Percentiles rank a stretch among this genome's conserved stretches.
phyloP scores from a whole-genome alignment of 208 protist genomes.

The Acanthamoeba castellanii region DNA sequence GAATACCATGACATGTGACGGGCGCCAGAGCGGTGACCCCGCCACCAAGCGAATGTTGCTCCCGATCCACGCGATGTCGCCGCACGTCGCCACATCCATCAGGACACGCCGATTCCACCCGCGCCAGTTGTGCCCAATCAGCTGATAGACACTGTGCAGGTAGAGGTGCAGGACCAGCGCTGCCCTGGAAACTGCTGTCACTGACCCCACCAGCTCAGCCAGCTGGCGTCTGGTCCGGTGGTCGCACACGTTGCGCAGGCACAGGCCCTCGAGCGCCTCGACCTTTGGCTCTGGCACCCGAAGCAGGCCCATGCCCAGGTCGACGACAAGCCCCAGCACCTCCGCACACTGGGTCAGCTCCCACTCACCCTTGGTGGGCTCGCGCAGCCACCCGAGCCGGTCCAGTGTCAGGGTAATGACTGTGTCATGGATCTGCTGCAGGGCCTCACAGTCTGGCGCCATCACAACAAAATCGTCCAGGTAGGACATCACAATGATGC shows the following conservation, averaged over 20 bases:
- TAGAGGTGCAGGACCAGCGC: background rate
- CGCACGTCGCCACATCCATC: background rate
- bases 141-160: background rate
- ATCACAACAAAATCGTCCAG: background rate
- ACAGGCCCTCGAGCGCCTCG: background rate
- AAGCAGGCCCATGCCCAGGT: background rate
- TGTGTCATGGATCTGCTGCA: background rate
- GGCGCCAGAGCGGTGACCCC: background rate
- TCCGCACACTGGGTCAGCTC: background rate
- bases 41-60: background rate
- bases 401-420: background rate
- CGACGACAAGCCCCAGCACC: background rate
- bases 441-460: background rate
- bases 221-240: background rate
- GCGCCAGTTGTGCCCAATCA: background rate
- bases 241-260: background rate
- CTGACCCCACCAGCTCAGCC: background rate
- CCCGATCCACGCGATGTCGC: background rate
- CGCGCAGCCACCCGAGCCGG: background rate
- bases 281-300: background rate
- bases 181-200: background rate
- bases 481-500: background rate
- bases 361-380: constrained; percentile 6
- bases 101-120: background rate
- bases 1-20: background rate